A percentile compares a stretch with the other conserved stretches of the same genome.
Evolutionary conservation across 2,329 filamentous ascomycete genomes (phyloP).

Genomic region (Colletotrichum melonis): DNA sequence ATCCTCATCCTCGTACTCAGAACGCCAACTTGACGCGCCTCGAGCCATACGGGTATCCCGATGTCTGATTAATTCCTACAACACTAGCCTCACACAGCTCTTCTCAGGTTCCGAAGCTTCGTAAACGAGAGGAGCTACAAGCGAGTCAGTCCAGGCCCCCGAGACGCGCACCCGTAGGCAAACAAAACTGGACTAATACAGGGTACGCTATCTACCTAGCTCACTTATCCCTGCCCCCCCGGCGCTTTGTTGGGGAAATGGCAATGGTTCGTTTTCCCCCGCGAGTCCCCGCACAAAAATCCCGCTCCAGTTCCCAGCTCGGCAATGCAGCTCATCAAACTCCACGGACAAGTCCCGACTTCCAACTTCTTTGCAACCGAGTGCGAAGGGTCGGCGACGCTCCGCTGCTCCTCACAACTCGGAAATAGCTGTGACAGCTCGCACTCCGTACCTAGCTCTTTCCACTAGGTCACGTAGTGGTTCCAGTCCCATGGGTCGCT

Average conservation of each 20-base stretch:
- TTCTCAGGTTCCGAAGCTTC: background rate
- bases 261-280: slow-evolving; percentile 1
- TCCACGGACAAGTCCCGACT: slow-evolving; percentile 13
- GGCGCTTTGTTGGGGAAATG: background rate
- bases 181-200: too few relatives aligned
- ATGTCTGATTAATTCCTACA: background rate
- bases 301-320: slow-evolving; percentile 1
- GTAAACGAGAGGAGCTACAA: background rate
- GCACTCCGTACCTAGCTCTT: background rate
- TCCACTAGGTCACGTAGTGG: background rate
- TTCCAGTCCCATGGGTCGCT: background rate
- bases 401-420: background rate
- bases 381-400: background rate
- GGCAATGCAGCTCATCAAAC: background rate
- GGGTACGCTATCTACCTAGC: background rate
- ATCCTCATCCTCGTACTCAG: too few relatives aligned
- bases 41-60: background rate
- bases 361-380: background rate
- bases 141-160: background rate
- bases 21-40: background rate
- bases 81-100: background rate
- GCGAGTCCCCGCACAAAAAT: slow-evolving; percentile 3
- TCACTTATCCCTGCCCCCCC: background rate
- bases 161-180: slow-evolving; percentile 3
- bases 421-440: slow-evolving; percentile 14